Base-by-base conservation (phyloP, 371 early-diverging fungal genomes). In the Amoeboaphelidium occidentale region DNA sequence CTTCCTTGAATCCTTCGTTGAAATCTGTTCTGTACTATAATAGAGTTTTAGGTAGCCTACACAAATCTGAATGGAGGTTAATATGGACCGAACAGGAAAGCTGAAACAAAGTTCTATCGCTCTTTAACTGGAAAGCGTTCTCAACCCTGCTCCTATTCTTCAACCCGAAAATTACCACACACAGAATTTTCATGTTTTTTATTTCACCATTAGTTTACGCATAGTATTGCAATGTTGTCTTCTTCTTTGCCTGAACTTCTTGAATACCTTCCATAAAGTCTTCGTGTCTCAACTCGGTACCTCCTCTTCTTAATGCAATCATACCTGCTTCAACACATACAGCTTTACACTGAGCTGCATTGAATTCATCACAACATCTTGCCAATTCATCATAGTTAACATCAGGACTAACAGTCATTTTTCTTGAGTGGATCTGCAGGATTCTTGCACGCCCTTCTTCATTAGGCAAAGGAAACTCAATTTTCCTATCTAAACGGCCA, bases 171-270 rank as follows among this genome's bases (percentile, higher is more conserved):
- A n/a, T n/a, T n/a, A n/a, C n/a, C n/a, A n/a, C n/a, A n/a, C n/a
- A n/a, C n/a, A n/a, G n/a, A n/a, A n/a, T n/a, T n/a, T n/a, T n/a
- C n/a, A n/a, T n/a, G n/a, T n/a, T n/a, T n/a, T n/a, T n/a, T n/a
- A n/a, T n/a, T n/a, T n/a, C n/a, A n/a, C n/a, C n/a, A n/a, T n/a
- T n/a, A n/a, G n/a, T 10, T 64, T 60, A 70, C 20, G 66, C 64
- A 58, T 64, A 70, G 56, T 70, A 70, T 25, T 55, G 50, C 14
- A 63, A 45, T 17, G 57, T 60, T 14, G 62, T 93, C 77, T 99
- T 99, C 81, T 99, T 99, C 80, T 94, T 97, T 49, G 99, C 90
- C 63, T 97, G 87, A 23, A 99, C 99, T 64, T 99, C 99, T 60
- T 94, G 90, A 48, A 98, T 96, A 49, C 78, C 94, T 59, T 97